Evolutionary conservation across 2,329 filamentous ascomycete genomes (phyloP).

Genomic region (Xylaria sp.): DNA sequence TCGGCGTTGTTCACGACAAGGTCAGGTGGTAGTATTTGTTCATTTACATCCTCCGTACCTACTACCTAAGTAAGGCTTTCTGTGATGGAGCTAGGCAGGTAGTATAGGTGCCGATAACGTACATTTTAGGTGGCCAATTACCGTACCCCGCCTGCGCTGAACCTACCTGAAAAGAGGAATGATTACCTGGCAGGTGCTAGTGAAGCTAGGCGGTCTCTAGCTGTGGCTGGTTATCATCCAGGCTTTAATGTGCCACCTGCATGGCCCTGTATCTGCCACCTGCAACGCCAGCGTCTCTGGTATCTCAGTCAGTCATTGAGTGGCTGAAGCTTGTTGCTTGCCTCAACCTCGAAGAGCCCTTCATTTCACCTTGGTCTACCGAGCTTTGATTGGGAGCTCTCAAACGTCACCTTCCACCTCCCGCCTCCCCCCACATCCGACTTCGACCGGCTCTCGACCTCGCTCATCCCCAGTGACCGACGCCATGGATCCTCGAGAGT

Average conservation of each 20-base stretch:
- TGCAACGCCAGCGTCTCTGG: constrained; percentile 23
- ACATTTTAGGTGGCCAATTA: too few relatives aligned
- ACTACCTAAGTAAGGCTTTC: too few relatives aligned
- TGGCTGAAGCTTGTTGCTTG: constrained; percentile 38
- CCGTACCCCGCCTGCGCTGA: constrained; percentile 11
- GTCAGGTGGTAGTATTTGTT: too few relatives aligned
- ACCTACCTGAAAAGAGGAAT: constrained; percentile 1
- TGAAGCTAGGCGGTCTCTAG: constrained; percentile 2
- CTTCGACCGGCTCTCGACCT: constrained; percentile 22
- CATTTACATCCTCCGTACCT: too few relatives aligned
- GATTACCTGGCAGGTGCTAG: constrained; percentile 15
- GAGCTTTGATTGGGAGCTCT: constrained; percentile 27
- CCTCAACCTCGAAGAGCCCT: constrained; percentile 20
- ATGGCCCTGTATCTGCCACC: background rate
- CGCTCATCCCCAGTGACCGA: constrained; percentile 25
- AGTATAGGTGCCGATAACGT: too few relatives aligned
- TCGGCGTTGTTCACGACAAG: too few relatives aligned
- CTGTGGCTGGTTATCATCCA: constrained; percentile 33
- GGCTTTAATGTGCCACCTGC: constrained; percentile 14
- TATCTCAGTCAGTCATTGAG: constrained; percentile 13
- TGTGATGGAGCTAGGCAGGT: too few relatives aligned
- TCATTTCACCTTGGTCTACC: constrained; percentile 20
- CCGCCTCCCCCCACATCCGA: constrained; percentile 11
- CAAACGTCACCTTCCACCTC: constrained; percentile 21
- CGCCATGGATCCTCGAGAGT: constrained; percentile 65